Conservation (phyloP, 2,329 filamentous ascomycete genomes). For the Phaeoacremonium minimum region DNA sequence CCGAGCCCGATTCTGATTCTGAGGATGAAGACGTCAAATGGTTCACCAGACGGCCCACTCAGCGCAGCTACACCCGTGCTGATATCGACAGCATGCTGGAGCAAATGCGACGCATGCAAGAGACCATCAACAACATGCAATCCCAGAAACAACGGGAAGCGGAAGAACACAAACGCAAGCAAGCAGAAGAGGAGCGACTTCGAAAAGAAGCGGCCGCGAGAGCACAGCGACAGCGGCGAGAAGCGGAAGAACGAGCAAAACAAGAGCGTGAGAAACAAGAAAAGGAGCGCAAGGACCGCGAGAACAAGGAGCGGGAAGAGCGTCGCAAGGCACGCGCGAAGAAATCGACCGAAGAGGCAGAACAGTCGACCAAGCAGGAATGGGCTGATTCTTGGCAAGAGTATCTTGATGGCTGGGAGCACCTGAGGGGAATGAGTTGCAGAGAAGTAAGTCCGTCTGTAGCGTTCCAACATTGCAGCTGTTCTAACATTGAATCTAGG, state of each 20-base stretch:
- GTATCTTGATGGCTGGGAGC: neutral
- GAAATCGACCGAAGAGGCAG: neutral
- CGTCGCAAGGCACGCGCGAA: neutral
- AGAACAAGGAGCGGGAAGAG: conserved; percentile 2
- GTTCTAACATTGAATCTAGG: no score
- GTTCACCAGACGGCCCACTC: no score
- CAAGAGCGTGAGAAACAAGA: conserved; percentile 2
- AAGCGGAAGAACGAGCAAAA: conserved; percentile 5
- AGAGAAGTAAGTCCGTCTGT: neutral
- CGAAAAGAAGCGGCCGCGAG: conserved; percentile 2
- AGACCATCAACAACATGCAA: no score
- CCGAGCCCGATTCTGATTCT: no score
- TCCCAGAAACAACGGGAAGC: no score
- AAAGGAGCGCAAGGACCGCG: conserved; percentile 1
- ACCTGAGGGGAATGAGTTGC: neutral
- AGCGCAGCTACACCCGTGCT: no score
- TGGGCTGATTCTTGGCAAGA: neutral
- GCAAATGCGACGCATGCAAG: no score
- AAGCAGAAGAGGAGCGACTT: neutral
- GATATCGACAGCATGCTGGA: no score
- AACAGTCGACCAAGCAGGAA: neutral
- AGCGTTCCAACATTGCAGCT: no score
- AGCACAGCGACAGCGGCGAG: no score
- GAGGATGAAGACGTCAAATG: no score
- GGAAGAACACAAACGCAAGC: neutral